Conservation (phyloP, 2,329 filamentous ascomycete species). For the Xylaria sp. region DNA sequence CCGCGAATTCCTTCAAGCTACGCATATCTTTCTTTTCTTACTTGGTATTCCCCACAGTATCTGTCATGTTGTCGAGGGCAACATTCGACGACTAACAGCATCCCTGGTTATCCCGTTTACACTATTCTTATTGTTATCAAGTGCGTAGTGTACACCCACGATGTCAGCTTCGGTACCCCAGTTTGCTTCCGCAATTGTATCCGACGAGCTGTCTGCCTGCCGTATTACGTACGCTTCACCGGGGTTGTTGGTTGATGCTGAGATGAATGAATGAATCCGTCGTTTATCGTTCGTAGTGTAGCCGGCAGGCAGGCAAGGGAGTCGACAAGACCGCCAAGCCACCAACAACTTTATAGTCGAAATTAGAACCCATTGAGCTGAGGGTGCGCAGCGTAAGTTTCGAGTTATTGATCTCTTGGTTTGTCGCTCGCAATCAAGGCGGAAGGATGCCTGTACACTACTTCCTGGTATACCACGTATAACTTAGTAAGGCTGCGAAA, state of each 20-base stretch:
- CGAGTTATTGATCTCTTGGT: not conserved
- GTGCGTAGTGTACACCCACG: not conserved
- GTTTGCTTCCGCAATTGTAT: slow-evolving; percentile 5
- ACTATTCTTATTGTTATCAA: not conserved
- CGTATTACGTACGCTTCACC: not conserved
- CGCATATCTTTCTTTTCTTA: not conserved
- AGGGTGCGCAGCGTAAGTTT: slow-evolving; percentile 2
- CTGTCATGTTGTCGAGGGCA: slow-evolving; percentile 12
- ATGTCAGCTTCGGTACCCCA: not conserved
- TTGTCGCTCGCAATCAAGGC: not conserved
- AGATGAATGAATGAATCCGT: not conserved
- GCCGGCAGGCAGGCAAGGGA: slow-evolving; percentile 28
- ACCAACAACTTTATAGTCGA: slow-evolving; percentile 17
- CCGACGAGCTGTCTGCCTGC: not conserved
- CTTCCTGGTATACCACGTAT: not conserved
- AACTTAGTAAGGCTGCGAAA: slow-evolving; percentile 2
- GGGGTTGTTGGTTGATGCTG: not conserved
- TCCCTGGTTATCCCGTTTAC: slow-evolving; percentile 6
- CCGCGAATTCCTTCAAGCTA: slow-evolving; percentile 19
- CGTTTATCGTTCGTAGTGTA: not conserved
- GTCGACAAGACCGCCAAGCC: slow-evolving; percentile 21
- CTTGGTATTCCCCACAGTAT: not conserved
- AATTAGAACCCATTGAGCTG: slow-evolving; percentile 4
- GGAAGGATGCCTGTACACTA: not conserved
- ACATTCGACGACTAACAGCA: slow-evolving; percentile 1